These are phyloP conservation scores for Porpolomopsis calyptriformis DNA, from an alignment of 768 basidiomycete species.

Conservation along the genomic window DNA sequence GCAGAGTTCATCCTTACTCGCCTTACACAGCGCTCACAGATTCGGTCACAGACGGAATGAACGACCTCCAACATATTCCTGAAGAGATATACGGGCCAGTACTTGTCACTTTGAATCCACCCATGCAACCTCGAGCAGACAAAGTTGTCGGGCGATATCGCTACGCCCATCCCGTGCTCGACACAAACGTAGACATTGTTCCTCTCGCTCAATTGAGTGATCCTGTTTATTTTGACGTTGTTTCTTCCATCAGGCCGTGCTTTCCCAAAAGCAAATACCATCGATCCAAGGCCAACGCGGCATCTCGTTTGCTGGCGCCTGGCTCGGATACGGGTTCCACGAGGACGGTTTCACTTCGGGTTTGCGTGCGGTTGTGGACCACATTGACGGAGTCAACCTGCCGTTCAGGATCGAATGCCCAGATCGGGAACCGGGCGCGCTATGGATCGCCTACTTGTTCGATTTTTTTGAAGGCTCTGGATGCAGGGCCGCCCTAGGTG, in stretches of 20 bases:
- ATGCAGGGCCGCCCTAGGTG: slow-evolving; percentile 21
- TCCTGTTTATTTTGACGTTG: too few relatives aligned
- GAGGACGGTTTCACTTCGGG: slow-evolving; percentile 63
- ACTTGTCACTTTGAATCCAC: slow-evolving; percentile 65
- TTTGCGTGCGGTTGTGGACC: slow-evolving; percentile 24
- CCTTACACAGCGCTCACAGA: not conserved
- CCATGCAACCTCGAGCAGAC: slow-evolving; percentile 41
- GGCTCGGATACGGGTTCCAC: slow-evolving; percentile 71
- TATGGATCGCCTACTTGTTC: slow-evolving; percentile 24
- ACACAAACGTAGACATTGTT: slow-evolving; percentile 28
- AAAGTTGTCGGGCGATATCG: slow-evolving; percentile 40
- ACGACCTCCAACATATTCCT: slow-evolving; percentile 59
- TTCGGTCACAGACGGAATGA: slow-evolving; percentile 52
- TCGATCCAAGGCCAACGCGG: slow-evolving; percentile 53
- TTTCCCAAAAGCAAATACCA: slow-evolving; percentile 40
- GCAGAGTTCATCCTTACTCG: not conserved
- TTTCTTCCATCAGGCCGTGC: slow-evolving; percentile 33
- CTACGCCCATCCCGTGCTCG: slow-evolving; percentile 64
- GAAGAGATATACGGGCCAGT: slow-evolving; percentile 47
- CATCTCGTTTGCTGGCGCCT: slow-evolving; percentile 61
- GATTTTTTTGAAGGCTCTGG: slow-evolving; percentile 30
- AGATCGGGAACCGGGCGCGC: slow-evolving; percentile 18
- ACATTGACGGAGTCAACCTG: slow-evolving; percentile 21
- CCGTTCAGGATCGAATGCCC: slow-evolving; percentile 36
- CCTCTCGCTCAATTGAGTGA: not conserved